Evolutionary conservation across 371 early-diverging fungal species (phyloP), one percentile per base, ranked within the genome.

Genomic region (Circinella umbellata): DNA sequence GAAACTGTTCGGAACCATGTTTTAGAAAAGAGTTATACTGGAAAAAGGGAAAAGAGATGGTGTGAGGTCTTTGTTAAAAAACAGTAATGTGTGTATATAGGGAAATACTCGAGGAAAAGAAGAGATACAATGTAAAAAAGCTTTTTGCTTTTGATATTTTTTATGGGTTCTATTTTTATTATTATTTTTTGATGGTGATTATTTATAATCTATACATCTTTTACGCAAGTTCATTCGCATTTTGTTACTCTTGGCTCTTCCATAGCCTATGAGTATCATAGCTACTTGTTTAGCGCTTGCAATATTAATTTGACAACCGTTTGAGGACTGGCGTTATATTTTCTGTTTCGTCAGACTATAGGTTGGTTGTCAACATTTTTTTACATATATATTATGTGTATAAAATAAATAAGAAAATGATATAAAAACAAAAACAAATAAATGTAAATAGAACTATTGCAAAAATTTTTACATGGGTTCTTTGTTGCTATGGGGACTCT

Each of bases 281-380:
- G 57, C 57, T 57, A 34, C 35, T 57, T 18, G 57, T 34, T 47
- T 51, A 57, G 57, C 57, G 57, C 57, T 57, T 57, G 57, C 57
- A 57, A 57, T 57, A 57, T 57, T 57, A 57, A 57, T 27, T 17
- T 34, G 57, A 57, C 57, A n/a, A 8, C 35, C 6, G 57, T 57
- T 57, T 57, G 57, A 57, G 57, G 57, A 57, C 57, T 57, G 57
- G 34, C 57, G 57, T 57, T 57, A 57, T 18, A 5, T 34, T 57
- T 57, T 34, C 57, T 57, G 57, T 57, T 57, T 20, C 57, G 57
- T 57, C 57, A 27, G 57, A 57, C 57, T 57, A 57, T 57, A 57
- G 57, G 57, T 57, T 10, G 5, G 57, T 34, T 34, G 57, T 57
- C 53, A 13, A 53, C 6, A 53, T 57, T n/a, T n/a, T 17, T n/a